A percentile compares a stretch with the other conserved stretches of the same genome.
Evolutionary conservation across 2,329 filamentous ascomycete species (phyloP).

Genomic region (Diaporthe vaccinii): DNA sequence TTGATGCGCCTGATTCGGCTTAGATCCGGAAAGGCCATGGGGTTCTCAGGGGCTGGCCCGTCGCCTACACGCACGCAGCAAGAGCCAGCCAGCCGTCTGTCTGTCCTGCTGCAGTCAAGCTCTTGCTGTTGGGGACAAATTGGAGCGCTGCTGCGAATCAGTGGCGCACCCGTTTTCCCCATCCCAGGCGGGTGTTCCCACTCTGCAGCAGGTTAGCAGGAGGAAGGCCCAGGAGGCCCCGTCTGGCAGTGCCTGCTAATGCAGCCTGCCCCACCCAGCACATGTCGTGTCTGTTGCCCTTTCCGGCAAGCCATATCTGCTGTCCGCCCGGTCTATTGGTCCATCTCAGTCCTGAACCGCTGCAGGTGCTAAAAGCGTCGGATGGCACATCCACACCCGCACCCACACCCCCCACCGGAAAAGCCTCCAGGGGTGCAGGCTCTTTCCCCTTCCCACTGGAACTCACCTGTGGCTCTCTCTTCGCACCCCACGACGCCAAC

Average conservation of each 20-base stretch:
- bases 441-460: neutral
- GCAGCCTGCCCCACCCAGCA: conserved; percentile 22
- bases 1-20: conserved; percentile 18
- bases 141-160: conserved; percentile 1
- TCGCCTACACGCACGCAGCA: neutral
- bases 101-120: neutral
- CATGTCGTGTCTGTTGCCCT: conserved; percentile 26
- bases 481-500: neutral
- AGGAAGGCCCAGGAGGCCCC: neutral
- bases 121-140: neutral
- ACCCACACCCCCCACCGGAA: conserved; percentile 21
- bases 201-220: neutral
- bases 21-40: conserved; percentile 28
- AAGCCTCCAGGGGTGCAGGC: neutral
- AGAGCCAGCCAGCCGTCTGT: neutral
- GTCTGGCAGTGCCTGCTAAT: conserved; percentile 23
- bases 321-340: conserved; percentile 27
- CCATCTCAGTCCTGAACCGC: conserved; percentile 26
- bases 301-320: conserved; percentile 27
- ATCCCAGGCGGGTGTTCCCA: conserved; percentile 1
- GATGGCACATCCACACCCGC: conserved; percentile 21
- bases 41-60: conserved; percentile 22
- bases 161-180: conserved; percentile 3
- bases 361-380: conserved; percentile 26
- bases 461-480: too few relatives aligned